These are phyloP conservation scores for Fusarium sp. DNA, from an alignment of 2,329 filamentous ascomycete species.

Conservation along the genomic window DNA sequence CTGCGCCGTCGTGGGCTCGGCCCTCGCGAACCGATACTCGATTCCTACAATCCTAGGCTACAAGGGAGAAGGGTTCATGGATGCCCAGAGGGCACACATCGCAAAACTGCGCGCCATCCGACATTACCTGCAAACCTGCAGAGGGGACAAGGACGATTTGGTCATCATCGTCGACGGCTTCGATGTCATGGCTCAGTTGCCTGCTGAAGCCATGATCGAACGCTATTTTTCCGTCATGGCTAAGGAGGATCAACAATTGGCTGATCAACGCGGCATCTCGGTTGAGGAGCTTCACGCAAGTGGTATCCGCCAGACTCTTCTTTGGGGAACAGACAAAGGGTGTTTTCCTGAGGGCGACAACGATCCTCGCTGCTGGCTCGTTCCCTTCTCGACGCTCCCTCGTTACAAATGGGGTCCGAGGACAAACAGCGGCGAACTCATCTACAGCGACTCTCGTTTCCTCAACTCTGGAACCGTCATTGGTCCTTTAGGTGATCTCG, in stretches of 20 bases:
- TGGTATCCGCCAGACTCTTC: slow-evolving; percentile 34
- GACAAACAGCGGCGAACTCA: slow-evolving; percentile 21
- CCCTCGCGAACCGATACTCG: slow-evolving; percentile 39
- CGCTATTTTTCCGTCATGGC: slow-evolving; percentile 35
- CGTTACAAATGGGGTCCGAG: slow-evolving; percentile 32
- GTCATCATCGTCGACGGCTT: slow-evolving; percentile 40
- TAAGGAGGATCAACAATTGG: slow-evolving; percentile 28
- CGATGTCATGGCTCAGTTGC: slow-evolving; percentile 42
- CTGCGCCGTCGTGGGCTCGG: slow-evolving; percentile 35
- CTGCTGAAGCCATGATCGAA: slow-evolving; percentile 37
- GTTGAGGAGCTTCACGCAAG: slow-evolving; percentile 28
- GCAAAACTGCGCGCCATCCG: slow-evolving; percentile 33
- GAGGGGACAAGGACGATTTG: slow-evolving; percentile 27
- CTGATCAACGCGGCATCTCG: slow-evolving; percentile 32
- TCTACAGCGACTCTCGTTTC: slow-evolving; percentile 23
- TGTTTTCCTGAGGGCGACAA: slow-evolving; percentile 23
- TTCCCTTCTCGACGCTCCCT: slow-evolving; percentile 30
- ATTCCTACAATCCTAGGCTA: slow-evolving; percentile 36
- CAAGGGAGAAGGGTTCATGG: slow-evolving; percentile 29
- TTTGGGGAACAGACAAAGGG: slow-evolving; percentile 39
- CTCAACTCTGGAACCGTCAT: slow-evolving; percentile 42
- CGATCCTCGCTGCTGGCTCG: slow-evolving; percentile 36
- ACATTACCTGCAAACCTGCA: slow-evolving; percentile 24
- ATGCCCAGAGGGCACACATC: slow-evolving; percentile 33
- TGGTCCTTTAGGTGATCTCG: slow-evolving; percentile 36